Evolutionary conservation across 768 basidiomycete species (phyloP).

Genomic region (Rhizopogon vinicolor): DNA sequence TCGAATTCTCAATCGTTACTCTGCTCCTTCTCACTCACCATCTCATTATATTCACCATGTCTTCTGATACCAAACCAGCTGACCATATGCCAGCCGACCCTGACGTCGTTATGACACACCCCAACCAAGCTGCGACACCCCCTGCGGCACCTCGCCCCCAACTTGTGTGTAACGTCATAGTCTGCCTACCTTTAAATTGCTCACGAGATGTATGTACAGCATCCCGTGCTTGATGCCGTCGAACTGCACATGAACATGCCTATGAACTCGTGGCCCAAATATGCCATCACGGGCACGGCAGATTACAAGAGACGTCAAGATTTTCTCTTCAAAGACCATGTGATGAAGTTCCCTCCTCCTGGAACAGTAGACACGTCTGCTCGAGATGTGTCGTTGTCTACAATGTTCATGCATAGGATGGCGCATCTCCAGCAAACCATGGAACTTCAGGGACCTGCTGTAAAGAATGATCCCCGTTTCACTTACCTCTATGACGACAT

Average conservation of each 20-base stretch:
- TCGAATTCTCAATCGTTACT: neutral
- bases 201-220: neutral
- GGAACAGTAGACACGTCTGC: neutral
- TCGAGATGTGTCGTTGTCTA: neutral
- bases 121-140: neutral
- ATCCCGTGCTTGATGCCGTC: neutral
- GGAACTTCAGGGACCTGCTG: neutral
- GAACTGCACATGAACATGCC: neutral
- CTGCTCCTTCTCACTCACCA: neutral
- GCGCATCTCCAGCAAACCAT: neutral
- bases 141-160: neutral
- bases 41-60: neutral
- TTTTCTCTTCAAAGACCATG: neutral
- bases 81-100: no score
- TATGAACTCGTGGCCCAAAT: neutral
- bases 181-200: neutral
- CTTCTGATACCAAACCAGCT: neutral
- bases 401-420: neutral
- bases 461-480: neutral
- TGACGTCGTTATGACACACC: neutral
- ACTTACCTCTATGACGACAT: neutral
- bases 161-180: neutral
- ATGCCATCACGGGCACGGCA: neutral
- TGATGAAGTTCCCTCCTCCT: neutral
- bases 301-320: neutral